Evolutionary conservation across 768 basidiomycete species (phyloP).

Genomic region (Leccinum imitatum): DNA sequence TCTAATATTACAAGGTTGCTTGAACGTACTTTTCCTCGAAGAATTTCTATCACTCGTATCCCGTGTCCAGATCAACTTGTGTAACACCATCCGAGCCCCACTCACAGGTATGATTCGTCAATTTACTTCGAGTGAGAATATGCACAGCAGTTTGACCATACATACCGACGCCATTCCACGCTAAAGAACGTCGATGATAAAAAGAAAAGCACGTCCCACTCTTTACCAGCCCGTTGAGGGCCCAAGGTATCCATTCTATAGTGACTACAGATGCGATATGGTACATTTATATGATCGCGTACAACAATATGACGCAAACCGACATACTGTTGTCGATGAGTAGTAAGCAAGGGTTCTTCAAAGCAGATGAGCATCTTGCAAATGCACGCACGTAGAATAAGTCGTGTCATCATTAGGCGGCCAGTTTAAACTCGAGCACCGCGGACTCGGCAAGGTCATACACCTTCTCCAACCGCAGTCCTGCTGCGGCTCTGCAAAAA

Average conservation of each 20-base stretch:
- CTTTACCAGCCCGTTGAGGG: constrained; percentile 15
- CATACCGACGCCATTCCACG: neutral
- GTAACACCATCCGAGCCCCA: neutral
- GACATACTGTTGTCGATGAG: neutral
- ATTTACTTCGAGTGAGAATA: neutral
- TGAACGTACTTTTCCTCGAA: neutral
- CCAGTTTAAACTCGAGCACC: constrained; percentile 26
- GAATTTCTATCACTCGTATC: neutral
- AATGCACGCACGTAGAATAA: neutral
- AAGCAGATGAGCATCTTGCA: neutral
- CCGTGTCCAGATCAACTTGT: neutral
- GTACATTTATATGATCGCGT: neutral
- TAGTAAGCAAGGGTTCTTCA: neutral
- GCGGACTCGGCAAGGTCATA: constrained; percentile 29
- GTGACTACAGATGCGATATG: constrained; percentile 4
- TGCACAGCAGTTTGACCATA: neutral
- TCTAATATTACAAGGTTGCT: neutral
- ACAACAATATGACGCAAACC: neutral
- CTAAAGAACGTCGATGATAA: neutral
- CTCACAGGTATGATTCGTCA: neutral
- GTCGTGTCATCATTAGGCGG: constrained; percentile 7
- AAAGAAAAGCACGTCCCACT: neutral
- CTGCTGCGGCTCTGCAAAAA: constrained; percentile 16
- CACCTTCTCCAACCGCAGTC: constrained; percentile 24
- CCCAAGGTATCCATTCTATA: neutral